These are phyloP conservation scores for Colletotrichum phormii DNA, from an alignment of 2,329 filamentous ascomycete genomes.

Conservation along the genomic window DNA sequence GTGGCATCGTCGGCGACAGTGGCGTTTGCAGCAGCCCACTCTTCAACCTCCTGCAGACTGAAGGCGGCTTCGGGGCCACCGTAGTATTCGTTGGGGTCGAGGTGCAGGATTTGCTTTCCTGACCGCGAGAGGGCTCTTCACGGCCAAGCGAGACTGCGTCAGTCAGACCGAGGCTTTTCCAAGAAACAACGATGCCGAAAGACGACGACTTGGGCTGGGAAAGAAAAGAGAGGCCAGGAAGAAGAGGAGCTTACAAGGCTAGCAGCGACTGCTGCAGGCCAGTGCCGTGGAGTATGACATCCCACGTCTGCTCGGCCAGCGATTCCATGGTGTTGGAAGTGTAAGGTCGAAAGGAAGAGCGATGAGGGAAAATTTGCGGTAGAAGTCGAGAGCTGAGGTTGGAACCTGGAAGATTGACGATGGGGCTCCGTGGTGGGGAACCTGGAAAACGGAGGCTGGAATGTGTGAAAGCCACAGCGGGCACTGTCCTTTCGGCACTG, in stretches of 20 bases:
- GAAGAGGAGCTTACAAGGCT: conserved; percentile 71
- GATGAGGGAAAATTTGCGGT: conserved; percentile 25
- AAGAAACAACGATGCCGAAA: conserved; percentile 28
- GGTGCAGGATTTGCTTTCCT: conserved; percentile 88
- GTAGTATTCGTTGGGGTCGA: conserved; percentile 90
- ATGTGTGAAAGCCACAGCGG: neutral
- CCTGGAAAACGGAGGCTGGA: conserved; percentile 24
- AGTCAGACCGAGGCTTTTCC: conserved; percentile 70
- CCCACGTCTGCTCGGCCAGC: conserved; percentile 79
- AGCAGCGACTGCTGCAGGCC: conserved; percentile 83
- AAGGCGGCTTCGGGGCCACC: conserved; percentile 88
- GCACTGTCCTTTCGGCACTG: conserved; percentile 32
- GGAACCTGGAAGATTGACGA: conserved; percentile 38
- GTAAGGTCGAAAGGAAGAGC: neutral
- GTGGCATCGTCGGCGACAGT: conserved; percentile 36
- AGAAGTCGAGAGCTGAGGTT: conserved; percentile 25
- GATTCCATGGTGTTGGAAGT: conserved; percentile 72
- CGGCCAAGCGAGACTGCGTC: conserved; percentile 65
- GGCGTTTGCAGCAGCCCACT: conserved; percentile 70
- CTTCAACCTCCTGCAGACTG: conserved; percentile 82
- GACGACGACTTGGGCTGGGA: conserved; percentile 25
- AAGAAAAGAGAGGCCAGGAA: conserved; percentile 44
- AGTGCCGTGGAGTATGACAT: conserved; percentile 83
- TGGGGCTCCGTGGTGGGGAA: conserved; percentile 17
- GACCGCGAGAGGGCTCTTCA: conserved; percentile 92